Base-by-base conservation (phyloP, 164 flowering plant species). In the Pachysandra terminalis region DNA sequence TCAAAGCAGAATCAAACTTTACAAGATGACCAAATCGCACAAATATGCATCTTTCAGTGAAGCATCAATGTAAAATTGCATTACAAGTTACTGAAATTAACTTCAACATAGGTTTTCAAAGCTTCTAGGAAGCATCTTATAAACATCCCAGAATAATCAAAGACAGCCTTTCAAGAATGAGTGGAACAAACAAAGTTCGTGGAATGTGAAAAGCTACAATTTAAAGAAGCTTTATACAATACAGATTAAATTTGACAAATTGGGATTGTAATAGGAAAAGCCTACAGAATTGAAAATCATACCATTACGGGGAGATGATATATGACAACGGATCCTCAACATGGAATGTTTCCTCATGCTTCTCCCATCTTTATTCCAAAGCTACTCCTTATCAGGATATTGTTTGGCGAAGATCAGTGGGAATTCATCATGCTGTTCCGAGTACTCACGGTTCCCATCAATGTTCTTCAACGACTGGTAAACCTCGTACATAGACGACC, bases 401-500 rank as follows among this genome's bases (percentile, higher is more conserved):
- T 76, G 79, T 65, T 27, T 80, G 56, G 68, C 71, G 59, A 84
- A 84, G 60, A 82, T 63, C 52, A 88, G 67, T 6, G 91, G 94
- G 69, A 87, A 89, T 56, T 89, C 91, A 69, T 83, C 88, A 59
- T 64, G 78, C 8, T 72, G 82, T 57, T 86, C 90, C 0, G 78
- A 78, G 66, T 78, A 78, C 63, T 82, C 82, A 12, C 77, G 77
- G 22, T 41, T 84, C 88, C 70, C 74, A 25, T 78, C 76, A 61
- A 84, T 77, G 49, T 49, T 68, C 71, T 74, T 81, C 70, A 88
- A 48, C 27, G 86, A 68, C 54, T 86, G 80, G 59, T 85, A 85
- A 73, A 78, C 85, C 77, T 81, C 81, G 78, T 68, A 80, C 87
- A 87, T 83, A 7, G 94, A 80, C 78, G 68, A 77, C 76, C 94